phyloP scores from a whole-genome alignment of 2,329 filamentous ascomycete genomes.

The Stachybotrys echinatus region DNA sequence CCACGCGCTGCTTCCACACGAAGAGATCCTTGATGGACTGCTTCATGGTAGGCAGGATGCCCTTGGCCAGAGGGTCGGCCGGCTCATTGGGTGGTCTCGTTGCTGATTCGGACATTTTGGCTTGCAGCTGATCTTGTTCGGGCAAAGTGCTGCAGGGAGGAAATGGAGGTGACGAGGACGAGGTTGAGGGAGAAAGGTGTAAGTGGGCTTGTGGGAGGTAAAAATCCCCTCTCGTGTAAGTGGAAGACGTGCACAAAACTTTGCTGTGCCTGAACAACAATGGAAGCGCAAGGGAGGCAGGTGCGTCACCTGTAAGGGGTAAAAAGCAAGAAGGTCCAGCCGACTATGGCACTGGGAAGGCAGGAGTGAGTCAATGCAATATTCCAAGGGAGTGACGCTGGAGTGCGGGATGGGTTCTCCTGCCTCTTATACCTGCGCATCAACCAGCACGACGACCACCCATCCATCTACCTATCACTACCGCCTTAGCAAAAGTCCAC shows the following conservation, averaged over 20 bases:
- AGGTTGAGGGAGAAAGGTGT: not conserved
- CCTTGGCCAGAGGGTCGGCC: slow-evolving; percentile 64
- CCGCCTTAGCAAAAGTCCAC: no score
- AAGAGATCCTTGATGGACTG: slow-evolving; percentile 62
- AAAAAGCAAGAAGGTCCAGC: not conserved
- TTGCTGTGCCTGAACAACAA: not conserved
- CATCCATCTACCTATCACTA: no score
- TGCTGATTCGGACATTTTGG: not conserved
- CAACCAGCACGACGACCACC: not conserved
- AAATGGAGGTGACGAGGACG: not conserved
- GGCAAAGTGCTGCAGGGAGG: no score
- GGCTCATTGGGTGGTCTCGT: slow-evolving; percentile 30
- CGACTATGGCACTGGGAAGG: not conserved
- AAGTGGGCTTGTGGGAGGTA: no score
- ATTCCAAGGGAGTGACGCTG: not conserved
- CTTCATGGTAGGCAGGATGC: slow-evolving; percentile 57
- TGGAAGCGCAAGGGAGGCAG: not conserved
- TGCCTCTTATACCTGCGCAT: not conserved
- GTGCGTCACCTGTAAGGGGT: not conserved
- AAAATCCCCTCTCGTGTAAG: no score
- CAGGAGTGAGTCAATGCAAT: not conserved
- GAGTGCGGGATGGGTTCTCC: not conserved
- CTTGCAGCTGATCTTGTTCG: not conserved
- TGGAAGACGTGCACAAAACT: not conserved
- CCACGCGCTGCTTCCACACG: slow-evolving; percentile 68